Evolutionary conservation across 768 basidiomycete species (phyloP).

Genomic region (Tulasnella sp.): DNA sequence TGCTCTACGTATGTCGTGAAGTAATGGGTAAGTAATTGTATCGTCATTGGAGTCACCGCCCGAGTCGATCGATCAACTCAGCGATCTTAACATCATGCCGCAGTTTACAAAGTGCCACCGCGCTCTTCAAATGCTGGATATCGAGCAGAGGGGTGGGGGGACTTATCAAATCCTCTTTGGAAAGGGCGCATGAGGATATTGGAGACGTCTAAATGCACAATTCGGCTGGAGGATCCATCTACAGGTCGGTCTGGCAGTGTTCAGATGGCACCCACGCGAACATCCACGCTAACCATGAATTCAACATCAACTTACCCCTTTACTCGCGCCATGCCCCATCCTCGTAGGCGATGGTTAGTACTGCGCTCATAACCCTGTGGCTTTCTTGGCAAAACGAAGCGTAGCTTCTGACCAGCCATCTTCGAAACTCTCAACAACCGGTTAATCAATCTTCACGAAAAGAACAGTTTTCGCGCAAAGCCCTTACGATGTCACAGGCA

Average conservation of each 20-base stretch:
- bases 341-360: constrained; percentile 55
- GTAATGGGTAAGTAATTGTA: constrained; percentile 54
- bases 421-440: too few relatives aligned
- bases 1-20: constrained; percentile 83
- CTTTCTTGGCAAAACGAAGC: background rate
- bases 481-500: constrained; percentile 64
- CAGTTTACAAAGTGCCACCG: constrained; percentile 88
- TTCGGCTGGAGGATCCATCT: constrained; percentile 71
- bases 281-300: too few relatives aligned
- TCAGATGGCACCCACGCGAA: too few relatives aligned
- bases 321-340: too few relatives aligned
- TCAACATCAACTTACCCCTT: too few relatives aligned
- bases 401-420: constrained; percentile 4
- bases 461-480: constrained; percentile 74
- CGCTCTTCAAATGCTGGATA: constrained; percentile 80
- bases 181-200: constrained; percentile 82
- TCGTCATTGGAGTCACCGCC: background rate
- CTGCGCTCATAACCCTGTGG: constrained; percentile 18
- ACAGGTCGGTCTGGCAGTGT: constrained; percentile 48
- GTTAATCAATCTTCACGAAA: too few relatives aligned
- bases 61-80: background rate
- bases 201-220: constrained; percentile 58
- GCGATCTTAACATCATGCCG: background rate
- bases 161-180: constrained; percentile 75
- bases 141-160: constrained; percentile 88